Evolutionary conservation across 1,284 basidiomycete species (phyloP).

Genomic region (Veloboletus limbatus): DNA sequence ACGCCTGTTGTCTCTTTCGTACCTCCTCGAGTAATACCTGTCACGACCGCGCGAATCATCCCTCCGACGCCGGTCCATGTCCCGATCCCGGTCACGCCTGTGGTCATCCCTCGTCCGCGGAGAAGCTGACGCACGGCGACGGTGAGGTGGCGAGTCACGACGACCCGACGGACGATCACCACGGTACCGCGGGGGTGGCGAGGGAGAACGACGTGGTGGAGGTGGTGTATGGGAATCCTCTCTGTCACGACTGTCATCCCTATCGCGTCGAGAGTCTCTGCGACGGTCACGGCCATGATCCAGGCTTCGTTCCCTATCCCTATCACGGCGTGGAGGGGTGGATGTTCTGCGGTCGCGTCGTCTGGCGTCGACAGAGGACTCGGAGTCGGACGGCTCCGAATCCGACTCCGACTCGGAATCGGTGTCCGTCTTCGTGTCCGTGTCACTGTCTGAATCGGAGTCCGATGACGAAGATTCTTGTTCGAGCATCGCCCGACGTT

Average conservation of each 20-base stretch:
- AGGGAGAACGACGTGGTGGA: slow-evolving; percentile 34
- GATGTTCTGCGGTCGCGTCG: slow-evolving; percentile 33
- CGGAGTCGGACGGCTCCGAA: slow-evolving; percentile 37
- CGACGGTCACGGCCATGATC: slow-evolving; percentile 18
- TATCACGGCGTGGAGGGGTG: slow-evolving; percentile 35
- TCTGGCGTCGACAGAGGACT: slow-evolving; percentile 38
- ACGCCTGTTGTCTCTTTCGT: slow-evolving; percentile 17
- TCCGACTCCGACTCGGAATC: slow-evolving; percentile 46
- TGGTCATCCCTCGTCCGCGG: slow-evolving; percentile 21
- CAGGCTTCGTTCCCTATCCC: slow-evolving; percentile 17
- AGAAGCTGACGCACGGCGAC: slow-evolving; percentile 23
- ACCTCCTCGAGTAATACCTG: slow-evolving; percentile 11
- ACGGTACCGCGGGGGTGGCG: slow-evolving; percentile 35
- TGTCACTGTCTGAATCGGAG: slow-evolving; percentile 39
- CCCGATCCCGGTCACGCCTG: slow-evolving; percentile 18
- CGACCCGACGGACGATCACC: slow-evolving; percentile 28
- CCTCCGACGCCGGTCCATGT: slow-evolving; percentile 26
- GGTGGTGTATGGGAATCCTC: slow-evolving; percentile 27
- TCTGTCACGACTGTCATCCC: slow-evolving; percentile 19
- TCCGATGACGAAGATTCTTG: slow-evolving; percentile 67
- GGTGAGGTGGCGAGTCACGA: slow-evolving; percentile 35
- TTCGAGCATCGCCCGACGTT: slow-evolving; percentile 81
- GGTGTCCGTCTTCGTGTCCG: slow-evolving; percentile 36
- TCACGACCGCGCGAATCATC: slow-evolving; percentile 28
- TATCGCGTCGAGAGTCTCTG: slow-evolving; percentile 11